Conservation (phyloP, 2,329 filamentous ascomycete species). For the Sphaceloma murrayae region DNA sequence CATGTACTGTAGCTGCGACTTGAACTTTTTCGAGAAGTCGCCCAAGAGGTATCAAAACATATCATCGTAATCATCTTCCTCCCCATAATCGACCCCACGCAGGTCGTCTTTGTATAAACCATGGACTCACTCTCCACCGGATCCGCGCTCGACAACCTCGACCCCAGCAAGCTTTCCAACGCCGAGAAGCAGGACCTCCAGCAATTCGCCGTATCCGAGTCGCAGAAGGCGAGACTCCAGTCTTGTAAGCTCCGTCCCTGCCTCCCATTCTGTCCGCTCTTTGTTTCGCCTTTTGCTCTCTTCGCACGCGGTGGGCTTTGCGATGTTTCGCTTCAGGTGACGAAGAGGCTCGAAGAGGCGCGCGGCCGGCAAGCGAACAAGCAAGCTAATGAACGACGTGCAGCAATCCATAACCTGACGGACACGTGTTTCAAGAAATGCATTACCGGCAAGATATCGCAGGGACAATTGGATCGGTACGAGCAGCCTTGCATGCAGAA, state of each 20-base stretch:
- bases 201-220: constrained; percentile 74
- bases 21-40: neutral
- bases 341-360: too few species aligned
- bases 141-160: constrained; percentile 38
- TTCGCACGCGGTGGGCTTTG: too few species aligned
- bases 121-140: constrained; percentile 35
- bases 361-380: too few species aligned
- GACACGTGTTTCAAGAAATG: constrained; percentile 95
- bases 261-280: constrained; percentile 38
- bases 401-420: constrained; percentile 54
- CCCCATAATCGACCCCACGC: too few species aligned
- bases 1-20: neutral
- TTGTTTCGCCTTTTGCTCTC: constrained; percentile 2
- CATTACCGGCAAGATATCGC: constrained; percentile 63
- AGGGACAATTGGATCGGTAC: constrained; percentile 59
- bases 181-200: constrained; percentile 81
- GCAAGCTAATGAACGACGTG: too few species aligned
- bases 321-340: too few species aligned
- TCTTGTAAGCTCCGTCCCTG: constrained; percentile 28
- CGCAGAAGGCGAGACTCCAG: constrained; percentile 69
- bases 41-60: too few species aligned
- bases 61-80: too few species aligned
- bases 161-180: constrained; percentile 66
- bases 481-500: constrained; percentile 83
- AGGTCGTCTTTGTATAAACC: constrained; percentile 17